Evolutionary conservation across 108 stramenopile genomes (phyloP), one percentile per base, ranked within the genome.

Genomic region (Bacterosira constricta): DNA sequence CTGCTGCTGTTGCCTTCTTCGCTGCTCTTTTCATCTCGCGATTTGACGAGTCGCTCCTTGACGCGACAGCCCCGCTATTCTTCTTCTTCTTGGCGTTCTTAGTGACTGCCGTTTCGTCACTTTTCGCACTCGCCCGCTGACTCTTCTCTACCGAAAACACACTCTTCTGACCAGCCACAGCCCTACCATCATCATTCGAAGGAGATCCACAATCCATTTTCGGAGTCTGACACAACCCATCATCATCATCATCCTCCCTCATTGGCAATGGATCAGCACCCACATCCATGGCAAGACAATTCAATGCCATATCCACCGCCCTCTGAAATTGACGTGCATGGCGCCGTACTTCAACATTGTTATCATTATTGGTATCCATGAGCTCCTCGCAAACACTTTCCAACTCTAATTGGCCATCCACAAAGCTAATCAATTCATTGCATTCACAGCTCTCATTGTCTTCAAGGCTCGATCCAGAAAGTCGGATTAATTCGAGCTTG

Each of bases 231-330:
- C 41, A 42, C 41, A 42, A 11, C 15, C 34, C 31, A 29, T 3
- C 53, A 6, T 47, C 27, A 2, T 13, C 11, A n/a, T 15, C 31
- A 17, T n/a, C 31, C 32, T 32, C 4, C 53, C 17, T 35, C 30
- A 4, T 15, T 32, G 61, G 53, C 52, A 72, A 31, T 15, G 45
- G 35, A 37, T 46, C 56, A 7, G 30, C 54, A 29, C 63, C 73
- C 15, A 66, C 23, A 38, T 74, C 73, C 45, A 65, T 29, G 34
- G 57, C 61, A 1, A 77, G 21, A 42, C 61, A 61, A 63, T 77
- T 77, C 41, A 69, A 47, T 26, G 75, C 75, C 49, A 63, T 60
- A 63, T 68, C 51, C n/a, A 68, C 11, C 21, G 67, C 75, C 15
- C 20, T 52, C 13, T 45, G 56, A 49, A 66, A 62, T 44, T 54